Conservation (phyloP, 805 yeast genomes). For the Candida endomychidarum region DNA sequence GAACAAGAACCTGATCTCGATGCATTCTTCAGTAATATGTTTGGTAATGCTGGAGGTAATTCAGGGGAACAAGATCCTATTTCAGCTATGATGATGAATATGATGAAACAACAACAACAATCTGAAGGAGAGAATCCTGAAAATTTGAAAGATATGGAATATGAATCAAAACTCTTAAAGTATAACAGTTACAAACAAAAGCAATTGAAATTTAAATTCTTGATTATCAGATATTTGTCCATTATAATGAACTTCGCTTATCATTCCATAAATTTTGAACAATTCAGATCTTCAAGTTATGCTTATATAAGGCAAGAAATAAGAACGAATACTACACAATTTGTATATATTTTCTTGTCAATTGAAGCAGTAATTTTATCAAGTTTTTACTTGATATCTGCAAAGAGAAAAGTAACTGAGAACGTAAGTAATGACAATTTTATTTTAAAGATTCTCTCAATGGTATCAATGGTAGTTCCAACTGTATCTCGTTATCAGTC, state of each 20-base stretch:
- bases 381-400: slow-evolving; percentile 30
- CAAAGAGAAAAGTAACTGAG: slow-evolving; percentile 24
- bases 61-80: slow-evolving; percentile 23
- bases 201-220: slow-evolving; percentile 31
- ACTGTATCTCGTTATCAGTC: slow-evolving; percentile 29
- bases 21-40: slow-evolving; percentile 31
- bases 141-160: slow-evolving; percentile 23
- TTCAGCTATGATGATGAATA: slow-evolving; percentile 31
- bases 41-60: slow-evolving; percentile 15
- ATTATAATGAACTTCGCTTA: slow-evolving; percentile 34
- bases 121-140: slow-evolving; percentile 12
- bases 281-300: slow-evolving; percentile 26
- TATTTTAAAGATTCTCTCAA: slow-evolving; percentile 27
- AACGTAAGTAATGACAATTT: slow-evolving; percentile 26
- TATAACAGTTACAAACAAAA: slow-evolving; percentile 35
- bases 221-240: slow-evolving; percentile 28
- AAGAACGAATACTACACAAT: slow-evolving; percentile 15
- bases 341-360: slow-evolving; percentile 29
- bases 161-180: slow-evolving; percentile 27
- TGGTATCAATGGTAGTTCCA: slow-evolving; percentile 37
- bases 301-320: slow-evolving; percentile 23
- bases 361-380: slow-evolving; percentile 35
- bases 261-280: slow-evolving; percentile 25
- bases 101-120: slow-evolving; percentile 16
- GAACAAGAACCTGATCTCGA: slow-evolving; percentile 27